These are phyloP conservation scores for Plasmodium relictum DNA, from an alignment of 169 alveolate genomes.

Conservation along the genomic window DNA sequence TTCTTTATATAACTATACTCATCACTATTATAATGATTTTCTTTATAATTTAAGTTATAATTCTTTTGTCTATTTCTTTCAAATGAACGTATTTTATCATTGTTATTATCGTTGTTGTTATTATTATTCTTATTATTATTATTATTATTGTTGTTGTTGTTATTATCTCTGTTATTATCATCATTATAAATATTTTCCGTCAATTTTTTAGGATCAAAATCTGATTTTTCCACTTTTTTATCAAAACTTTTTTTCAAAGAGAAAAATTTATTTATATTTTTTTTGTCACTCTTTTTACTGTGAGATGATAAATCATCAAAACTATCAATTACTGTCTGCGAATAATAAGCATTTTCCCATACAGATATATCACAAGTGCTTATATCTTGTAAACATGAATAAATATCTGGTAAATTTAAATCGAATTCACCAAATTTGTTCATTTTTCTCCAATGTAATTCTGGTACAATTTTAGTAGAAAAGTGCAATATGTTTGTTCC, in stretches of 20 bases:
- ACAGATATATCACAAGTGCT: constrained; percentile 64
- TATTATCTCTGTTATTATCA: neutral
- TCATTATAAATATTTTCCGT: neutral
- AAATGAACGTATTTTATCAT: constrained; percentile 3
- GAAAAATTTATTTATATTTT: neutral
- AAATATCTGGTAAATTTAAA: constrained; percentile 78
- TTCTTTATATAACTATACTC: constrained; percentile 29
- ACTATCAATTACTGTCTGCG: constrained; percentile 60
- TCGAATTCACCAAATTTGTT: constrained; percentile 83
- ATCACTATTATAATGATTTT: constrained; percentile 39
- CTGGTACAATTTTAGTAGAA: constrained; percentile 86
- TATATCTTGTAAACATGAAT: constrained; percentile 76
- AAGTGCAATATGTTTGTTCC: constrained; percentile 85
- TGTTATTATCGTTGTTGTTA: neutral
- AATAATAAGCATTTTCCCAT: constrained; percentile 59
- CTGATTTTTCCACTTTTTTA: neutral
- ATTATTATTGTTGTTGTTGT: neutral
- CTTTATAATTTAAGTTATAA: constrained; percentile 14
- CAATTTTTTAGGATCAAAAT: neutral
- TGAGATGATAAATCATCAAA: constrained; percentile 33
- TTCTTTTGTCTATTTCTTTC: constrained; percentile 10
- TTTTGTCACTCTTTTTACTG: neutral
- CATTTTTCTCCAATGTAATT: constrained; percentile 84
- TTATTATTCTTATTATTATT: neutral
- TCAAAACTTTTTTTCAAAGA: neutral